Base-by-base conservation (phyloP, 805 yeast genomes). In the Hanseniaspora guilliermondii region DNA sequence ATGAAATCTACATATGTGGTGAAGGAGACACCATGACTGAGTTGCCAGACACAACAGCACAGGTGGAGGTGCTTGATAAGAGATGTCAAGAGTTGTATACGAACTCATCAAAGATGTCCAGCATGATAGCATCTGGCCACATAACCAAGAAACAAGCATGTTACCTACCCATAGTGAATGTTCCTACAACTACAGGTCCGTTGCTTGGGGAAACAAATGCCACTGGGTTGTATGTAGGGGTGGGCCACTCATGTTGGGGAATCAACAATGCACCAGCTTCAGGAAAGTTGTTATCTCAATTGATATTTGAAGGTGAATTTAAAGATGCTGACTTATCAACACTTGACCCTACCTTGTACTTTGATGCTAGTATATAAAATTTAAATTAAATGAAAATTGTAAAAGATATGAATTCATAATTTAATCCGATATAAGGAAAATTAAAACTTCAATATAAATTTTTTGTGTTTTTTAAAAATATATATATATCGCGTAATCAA, bases 221-320 rank as follows among this genome's bases (percentile, higher is more conserved):
- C 7, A 79, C 77, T 22, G 81, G 82, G 57, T 71, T 91, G 57
- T 85, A 72, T 61, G 67, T 91, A 55, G 96, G 96, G 2, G 79
- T 91, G 16, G 98, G 97, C 0, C 98, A 91, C 68, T 85, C 96
- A 16, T 93, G 97, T 70, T 91, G 98, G 98, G 98, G 98, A 22
- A 93, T 91, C 58, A 93, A 91, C 70, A 91, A 93, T 68, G 96
- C 96, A 0, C 97, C 97, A 0, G 97, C 85, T 4, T 89, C 97
- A 0, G 98, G 98, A n/a, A 80, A 87, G 64, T 76, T 93, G 38
- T 76, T 91, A 82, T 81, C 95, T 59, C 97, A 91, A 69, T 63
- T 91, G 53, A 67, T 91, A 46, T 67, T 91, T 45, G 97, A 91
- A 49, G 97, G 97, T 12, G 79, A 78, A 59, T 83, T 84, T 8